These are phyloP conservation scores for Thelonectria discophora DNA, from an alignment of 2,329 filamentous ascomycete genomes.

Conservation along the genomic window DNA sequence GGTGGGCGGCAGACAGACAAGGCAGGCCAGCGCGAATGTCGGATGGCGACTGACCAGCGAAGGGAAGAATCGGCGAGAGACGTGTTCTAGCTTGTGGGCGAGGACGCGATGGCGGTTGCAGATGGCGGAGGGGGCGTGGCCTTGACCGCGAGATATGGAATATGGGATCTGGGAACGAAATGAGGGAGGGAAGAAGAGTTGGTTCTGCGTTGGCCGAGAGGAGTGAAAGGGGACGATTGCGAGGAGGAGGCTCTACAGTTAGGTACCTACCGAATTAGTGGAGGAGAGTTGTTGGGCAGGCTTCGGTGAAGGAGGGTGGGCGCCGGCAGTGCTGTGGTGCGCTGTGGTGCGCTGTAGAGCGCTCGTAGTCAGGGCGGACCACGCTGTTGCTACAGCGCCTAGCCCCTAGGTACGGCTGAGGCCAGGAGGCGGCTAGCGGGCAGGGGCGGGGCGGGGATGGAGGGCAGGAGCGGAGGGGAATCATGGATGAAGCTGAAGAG, in stretches of 20 bases:
- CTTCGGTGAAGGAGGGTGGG: conserved; percentile 4
- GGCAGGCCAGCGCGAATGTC: conserved; percentile 27
- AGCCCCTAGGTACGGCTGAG: neutral
- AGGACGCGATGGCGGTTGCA: conserved; percentile 29
- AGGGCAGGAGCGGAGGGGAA: neutral
- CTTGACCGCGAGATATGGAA: conserved; percentile 37
- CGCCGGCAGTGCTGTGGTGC: conserved; percentile 1
- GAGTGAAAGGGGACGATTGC: conserved; percentile 23
- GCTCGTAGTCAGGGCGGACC: neutral
- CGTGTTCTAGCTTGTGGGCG: conserved; percentile 14
- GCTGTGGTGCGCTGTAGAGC: neutral
- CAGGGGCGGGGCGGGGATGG: neutral
- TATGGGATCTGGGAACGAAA: conserved; percentile 33
- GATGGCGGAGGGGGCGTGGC: conserved; percentile 22
- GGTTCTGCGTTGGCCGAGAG: conserved; percentile 23
- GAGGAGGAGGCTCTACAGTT: conserved; percentile 21
- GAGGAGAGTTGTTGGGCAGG: conserved; percentile 8
- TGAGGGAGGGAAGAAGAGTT: conserved; percentile 36
- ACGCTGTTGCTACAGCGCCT: neutral
- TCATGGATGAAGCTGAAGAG: neutral
- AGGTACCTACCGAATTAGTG: conserved; percentile 4
- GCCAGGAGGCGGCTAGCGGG: conserved; percentile 1
- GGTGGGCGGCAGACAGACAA: conserved; percentile 30
- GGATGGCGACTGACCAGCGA: conserved; percentile 24
- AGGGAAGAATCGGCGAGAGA: conserved; percentile 16